phyloP scores from a whole-genome alignment of 1,284 basidiomycete species.

The Heterobasidion irregulare region DNA sequence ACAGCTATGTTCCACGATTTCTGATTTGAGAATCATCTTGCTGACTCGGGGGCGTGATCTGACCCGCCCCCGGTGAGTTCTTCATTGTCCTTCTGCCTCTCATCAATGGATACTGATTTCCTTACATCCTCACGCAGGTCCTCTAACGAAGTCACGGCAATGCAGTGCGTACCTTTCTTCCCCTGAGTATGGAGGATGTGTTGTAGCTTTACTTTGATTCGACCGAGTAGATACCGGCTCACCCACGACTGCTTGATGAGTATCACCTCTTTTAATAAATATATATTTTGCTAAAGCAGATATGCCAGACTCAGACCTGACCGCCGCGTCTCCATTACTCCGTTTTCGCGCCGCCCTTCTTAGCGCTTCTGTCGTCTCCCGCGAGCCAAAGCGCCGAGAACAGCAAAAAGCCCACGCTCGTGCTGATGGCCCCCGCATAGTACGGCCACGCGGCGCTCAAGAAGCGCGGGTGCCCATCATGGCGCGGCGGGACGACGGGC shows the following conservation, averaged over 20 bases:
- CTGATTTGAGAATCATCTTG: not conserved
- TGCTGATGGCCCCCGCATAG: slow-evolving; percentile 85
- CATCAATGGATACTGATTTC: not conserved
- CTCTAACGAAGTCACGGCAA: too few relatives aligned
- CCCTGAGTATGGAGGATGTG: too few relatives aligned
- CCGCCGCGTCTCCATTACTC: slow-evolving; percentile 28
- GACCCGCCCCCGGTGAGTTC: not conserved
- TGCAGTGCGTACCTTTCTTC: too few relatives aligned
- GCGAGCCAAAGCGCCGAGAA: slow-evolving; percentile 84
- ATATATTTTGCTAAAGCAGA: not conserved
- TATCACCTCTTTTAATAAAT: not conserved
- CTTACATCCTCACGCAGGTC: not conserved
- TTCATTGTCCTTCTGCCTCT: not conserved
- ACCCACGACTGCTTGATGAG: not conserved
- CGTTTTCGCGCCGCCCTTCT: slow-evolving; percentile 38
- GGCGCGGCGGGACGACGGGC: slow-evolving; percentile 86
- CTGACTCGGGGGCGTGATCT: not conserved
- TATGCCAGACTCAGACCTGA: not conserved
- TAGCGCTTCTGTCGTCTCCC: slow-evolving; percentile 54
- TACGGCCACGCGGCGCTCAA: slow-evolving; percentile 93
- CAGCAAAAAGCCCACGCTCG: slow-evolving; percentile 74
- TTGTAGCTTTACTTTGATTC: too few relatives aligned
- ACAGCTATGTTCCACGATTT: not conserved
- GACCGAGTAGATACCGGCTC: too few relatives aligned
- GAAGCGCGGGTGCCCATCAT: slow-evolving; percentile 94